Conservation (phyloP, 106 monocot species). For the Acanthochlamys bracteata region DNA sequence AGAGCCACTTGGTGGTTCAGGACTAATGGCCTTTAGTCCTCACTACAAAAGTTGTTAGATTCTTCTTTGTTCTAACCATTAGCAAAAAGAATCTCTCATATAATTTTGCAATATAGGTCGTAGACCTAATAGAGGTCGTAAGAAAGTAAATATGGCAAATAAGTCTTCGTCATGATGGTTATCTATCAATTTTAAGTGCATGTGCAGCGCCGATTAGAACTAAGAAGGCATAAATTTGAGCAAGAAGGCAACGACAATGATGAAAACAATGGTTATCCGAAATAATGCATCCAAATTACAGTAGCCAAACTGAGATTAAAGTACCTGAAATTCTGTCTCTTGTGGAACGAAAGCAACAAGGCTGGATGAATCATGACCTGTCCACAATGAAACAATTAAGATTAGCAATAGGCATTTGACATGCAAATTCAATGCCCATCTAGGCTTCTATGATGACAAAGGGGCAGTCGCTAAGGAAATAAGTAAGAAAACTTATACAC, state of each 20-base stretch:
- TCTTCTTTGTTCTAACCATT: not conserved
- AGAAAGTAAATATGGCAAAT: not conserved
- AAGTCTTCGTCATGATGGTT: not conserved
- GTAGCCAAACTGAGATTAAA: not conserved
- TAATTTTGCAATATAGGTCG: not conserved
- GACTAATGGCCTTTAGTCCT: not conserved
- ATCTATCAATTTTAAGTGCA: not conserved
- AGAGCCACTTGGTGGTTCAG: conserved; percentile 1
- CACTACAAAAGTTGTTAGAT: not conserved
- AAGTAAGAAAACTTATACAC: not conserved
- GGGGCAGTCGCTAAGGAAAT: too few relatives aligned
- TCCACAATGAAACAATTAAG: too few relatives aligned
- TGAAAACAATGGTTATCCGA: not conserved
- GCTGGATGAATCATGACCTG: too few relatives aligned
- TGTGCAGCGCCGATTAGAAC: not conserved
- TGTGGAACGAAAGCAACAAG: not conserved
- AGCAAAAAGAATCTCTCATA: not conserved
- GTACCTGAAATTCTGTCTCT: not conserved
- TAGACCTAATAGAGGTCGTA: not conserved
- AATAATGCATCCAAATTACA: not conserved
- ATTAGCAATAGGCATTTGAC: too few relatives aligned
- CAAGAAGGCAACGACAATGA: not conserved
- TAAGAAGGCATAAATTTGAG: not conserved
- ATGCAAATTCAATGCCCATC: too few relatives aligned
- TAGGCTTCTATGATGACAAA: too few relatives aligned